Conservation (phyloP, 1,284 basidiomycete genomes). For the Golubevia sp. region DNA sequence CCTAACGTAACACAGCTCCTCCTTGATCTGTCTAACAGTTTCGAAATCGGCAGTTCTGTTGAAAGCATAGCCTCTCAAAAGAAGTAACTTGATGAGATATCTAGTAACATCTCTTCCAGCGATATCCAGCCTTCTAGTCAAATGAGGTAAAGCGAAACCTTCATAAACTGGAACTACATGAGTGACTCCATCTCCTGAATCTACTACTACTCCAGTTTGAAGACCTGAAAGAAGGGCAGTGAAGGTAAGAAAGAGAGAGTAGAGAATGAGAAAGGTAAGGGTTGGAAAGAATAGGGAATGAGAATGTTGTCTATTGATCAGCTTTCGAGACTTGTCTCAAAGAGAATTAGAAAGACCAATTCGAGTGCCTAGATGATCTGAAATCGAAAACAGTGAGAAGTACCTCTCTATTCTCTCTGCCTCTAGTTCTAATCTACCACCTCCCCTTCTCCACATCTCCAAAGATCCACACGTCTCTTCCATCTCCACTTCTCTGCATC, state of each 20-base stretch:
- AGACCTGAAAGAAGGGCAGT: constrained; percentile 69
- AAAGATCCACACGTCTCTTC: too few species aligned
- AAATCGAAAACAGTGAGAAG: too few species aligned
- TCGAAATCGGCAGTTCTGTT: constrained; percentile 99
- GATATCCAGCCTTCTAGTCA: constrained; percentile 92
- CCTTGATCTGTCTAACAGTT: constrained; percentile 97
- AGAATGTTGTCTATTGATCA: too few species aligned
- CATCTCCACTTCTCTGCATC: too few species aligned
- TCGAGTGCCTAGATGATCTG: too few species aligned
- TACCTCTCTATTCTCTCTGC: too few species aligned
- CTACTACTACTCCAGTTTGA: constrained; percentile 96
- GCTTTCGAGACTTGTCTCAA: too few species aligned
- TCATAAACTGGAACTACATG: constrained; percentile 99
- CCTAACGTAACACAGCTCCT: constrained; percentile 97
- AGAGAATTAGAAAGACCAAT: too few species aligned
- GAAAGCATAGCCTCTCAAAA: constrained; percentile 99
- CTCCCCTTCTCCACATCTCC: too few species aligned
- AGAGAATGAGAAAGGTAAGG: not conserved
- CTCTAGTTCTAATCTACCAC: too few species aligned
- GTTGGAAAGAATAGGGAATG: not conserved
- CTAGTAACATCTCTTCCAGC: constrained; percentile 97
- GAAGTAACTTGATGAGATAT: constrained; percentile 95
- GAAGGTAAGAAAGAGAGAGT: not conserved
- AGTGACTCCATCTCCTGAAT: constrained; percentile 98
- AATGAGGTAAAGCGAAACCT: constrained; percentile 90